Evolutionary conservation across 2,329 filamentous ascomycete genomes (phyloP), one percentile per base, ranked within the genome.

Genomic region (Calonectria hongkongensis): DNA sequence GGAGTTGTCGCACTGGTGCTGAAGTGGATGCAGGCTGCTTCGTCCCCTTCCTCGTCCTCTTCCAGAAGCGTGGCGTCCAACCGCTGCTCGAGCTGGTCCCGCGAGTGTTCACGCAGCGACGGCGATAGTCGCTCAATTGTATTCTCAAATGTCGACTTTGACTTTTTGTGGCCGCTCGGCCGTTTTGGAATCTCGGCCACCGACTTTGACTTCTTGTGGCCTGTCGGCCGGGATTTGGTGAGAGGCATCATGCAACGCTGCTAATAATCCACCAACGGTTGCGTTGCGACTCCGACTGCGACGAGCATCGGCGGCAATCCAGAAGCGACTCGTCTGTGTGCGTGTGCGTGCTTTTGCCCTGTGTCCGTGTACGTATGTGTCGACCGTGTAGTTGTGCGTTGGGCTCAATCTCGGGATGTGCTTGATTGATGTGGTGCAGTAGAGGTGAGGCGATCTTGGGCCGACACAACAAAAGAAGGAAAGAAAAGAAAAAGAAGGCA

Each of bases 231-330:
- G 43, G 71, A 15, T 48, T 79, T 79, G 62, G 68, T 77, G 54
- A 79, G 70, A 73, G 78, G 78, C 77, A 79, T 79, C n/a, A 41
- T 54, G 30, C 54, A 68, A 41, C 28, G 45, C 62, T 33, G 48
- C 48, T 54, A 39, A 36, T 30, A 50, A 36, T 66, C 43, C 54
- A 58, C 54, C 54, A 58, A 58, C 33, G 64, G 28, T 41, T 36
- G 48, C 48, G 48, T n/a, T 54, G 64, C 47, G 15, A 64, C 60
- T 1, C 41, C 41, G 13, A 48, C 65, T 21, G 65, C 70, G 36
- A 36, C 69, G 15, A 64, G 62, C 70, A 68, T 64, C 64, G 45
- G 58, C 64, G 33, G 54, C 43, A 39, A 30, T 47, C 21, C 64
- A 30, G 47, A 54, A 50, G 56, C 56, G 64, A 48, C 45, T 48